These are phyloP conservation scores for Nakataea oryzae DNA, from an alignment of 2,329 filamentous ascomycete species.

Conservation along the genomic window DNA sequence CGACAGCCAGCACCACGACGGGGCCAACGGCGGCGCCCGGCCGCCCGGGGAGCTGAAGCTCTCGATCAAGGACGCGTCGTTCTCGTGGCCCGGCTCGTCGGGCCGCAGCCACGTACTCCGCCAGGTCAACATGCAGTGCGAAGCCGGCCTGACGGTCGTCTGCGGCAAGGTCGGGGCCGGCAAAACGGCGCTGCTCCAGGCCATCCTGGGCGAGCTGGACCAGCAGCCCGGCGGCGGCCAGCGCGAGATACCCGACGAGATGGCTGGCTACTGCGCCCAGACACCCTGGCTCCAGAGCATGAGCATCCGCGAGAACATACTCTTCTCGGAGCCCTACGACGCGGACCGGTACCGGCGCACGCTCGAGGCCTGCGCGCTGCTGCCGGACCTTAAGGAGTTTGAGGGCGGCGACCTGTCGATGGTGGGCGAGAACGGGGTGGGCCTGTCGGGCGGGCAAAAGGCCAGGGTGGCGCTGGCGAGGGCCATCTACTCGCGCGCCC, in stretches of 20 bases:
- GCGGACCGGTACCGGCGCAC: conserved; percentile 45
- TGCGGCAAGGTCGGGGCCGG: conserved; percentile 51
- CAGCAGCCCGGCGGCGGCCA: conserved; percentile 41
- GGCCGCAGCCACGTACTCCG: conserved; percentile 33
- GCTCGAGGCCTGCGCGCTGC: conserved; percentile 49
- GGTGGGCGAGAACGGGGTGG: conserved; percentile 52
- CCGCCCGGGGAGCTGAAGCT: conserved; percentile 26
- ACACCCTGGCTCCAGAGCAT: conserved; percentile 57
- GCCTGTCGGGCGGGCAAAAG: conserved; percentile 53
- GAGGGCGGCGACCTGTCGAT: conserved; percentile 45
- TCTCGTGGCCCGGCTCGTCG: conserved; percentile 66
- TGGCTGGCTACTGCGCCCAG: conserved; percentile 47
- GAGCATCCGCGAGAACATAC: conserved; percentile 53
- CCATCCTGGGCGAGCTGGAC: conserved; percentile 55
- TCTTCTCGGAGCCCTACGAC: conserved; percentile 48
- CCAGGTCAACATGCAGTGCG: conserved; percentile 33
- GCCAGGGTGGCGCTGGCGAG: conserved; percentile 53
- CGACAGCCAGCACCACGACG: conserved; percentile 12
- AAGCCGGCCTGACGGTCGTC: conserved; percentile 40
- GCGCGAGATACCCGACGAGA: conserved; percentile 34
- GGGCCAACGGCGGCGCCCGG: conserved; percentile 1
- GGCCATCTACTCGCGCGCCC: conserved; percentile 47
- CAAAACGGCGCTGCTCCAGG: conserved; percentile 50
- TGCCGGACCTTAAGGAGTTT: conserved; percentile 44
- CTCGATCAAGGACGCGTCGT: conserved; percentile 54